phyloP scores from a whole-genome alignment of 805 yeast species.

The Yarrowia deformans region DNA sequence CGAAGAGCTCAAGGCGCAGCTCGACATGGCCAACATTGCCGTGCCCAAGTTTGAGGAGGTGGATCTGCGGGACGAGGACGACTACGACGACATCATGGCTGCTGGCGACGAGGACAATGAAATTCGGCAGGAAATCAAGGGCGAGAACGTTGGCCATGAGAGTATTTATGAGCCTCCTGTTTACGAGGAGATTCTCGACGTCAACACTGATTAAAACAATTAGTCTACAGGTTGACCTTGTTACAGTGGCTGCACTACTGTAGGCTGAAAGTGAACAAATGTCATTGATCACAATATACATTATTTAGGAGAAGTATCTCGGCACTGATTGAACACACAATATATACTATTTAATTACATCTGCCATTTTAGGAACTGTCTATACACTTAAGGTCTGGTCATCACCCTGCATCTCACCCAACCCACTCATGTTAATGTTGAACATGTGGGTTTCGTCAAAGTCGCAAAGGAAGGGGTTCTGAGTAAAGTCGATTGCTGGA shows the following conservation, averaged over 20 bases:
- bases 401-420: no score
- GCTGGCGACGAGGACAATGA: constrained; percentile 3
- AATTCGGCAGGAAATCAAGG: neutral
- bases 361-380: no score
- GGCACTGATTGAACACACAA: neutral
- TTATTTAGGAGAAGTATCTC: no score
- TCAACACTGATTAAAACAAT: constrained; percentile 5
- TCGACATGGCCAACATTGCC: constrained; percentile 3
- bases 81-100: constrained; percentile 34
- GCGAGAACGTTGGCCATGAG: constrained; percentile 29
- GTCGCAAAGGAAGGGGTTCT: constrained; percentile 2
- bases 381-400: no score
- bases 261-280: no score
- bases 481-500: neutral
- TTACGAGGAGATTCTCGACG: constrained; percentile 6
- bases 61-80: constrained; percentile 34
- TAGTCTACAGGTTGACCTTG: no score
- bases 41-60: constrained; percentile 22
- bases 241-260: no score
- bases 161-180: constrained; percentile 16
- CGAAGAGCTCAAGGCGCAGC: neutral
- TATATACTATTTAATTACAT: no score
- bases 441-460: neutral
- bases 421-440: neutral
- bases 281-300: no score